Conservation (phyloP, 2,329 filamentous ascomycete species). For the Teratosphaeriaceae sp. region DNA sequence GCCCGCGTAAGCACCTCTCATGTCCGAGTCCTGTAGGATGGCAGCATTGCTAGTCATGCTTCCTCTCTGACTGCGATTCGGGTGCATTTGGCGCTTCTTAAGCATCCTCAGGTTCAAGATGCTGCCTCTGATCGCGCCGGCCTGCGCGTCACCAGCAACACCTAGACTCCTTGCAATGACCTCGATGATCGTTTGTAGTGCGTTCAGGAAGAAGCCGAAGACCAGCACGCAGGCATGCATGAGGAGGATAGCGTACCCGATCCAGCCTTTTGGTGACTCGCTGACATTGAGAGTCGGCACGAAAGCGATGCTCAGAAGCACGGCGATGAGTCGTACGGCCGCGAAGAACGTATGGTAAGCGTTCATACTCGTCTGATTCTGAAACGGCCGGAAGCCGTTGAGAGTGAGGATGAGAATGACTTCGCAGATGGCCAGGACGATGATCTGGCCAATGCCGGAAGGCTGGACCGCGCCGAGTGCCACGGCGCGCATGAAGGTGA, state of each 20-base stretch:
- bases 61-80: slow-evolving; percentile 50
- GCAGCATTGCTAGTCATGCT: slow-evolving; percentile 77
- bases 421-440: slow-evolving; percentile 88
- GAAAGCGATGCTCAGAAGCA: slow-evolving; percentile 56
- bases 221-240: slow-evolving; percentile 80
- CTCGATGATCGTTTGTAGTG: slow-evolving; percentile 83
- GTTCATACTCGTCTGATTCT: slow-evolving; percentile 93
- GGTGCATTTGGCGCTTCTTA: slow-evolving; percentile 24
- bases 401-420: slow-evolving; percentile 82
- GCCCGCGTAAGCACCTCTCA: slow-evolving; percentile 25
- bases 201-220: slow-evolving; percentile 89
- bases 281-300: slow-evolving; percentile 73
- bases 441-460: slow-evolving; percentile 86
- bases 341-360: slow-evolving; percentile 86
- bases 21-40: slow-evolving; percentile 52
- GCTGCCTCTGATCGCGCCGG: slow-evolving; percentile 58
- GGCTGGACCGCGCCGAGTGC: slow-evolving; percentile 89
- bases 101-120: slow-evolving; percentile 59
- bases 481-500: slow-evolving; percentile 80
- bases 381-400: slow-evolving; percentile 84
- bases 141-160: slow-evolving; percentile 57
- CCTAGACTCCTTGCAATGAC: slow-evolving; percentile 76
- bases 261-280: slow-evolving; percentile 82
- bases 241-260: slow-evolving; percentile 84
- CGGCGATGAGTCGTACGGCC: slow-evolving; percentile 63